Percentiles rank a stretch among this genome's conserved stretches.
Conservation (phyloP, 306 rosid species). For the Acacia melanoxylon region DNA sequence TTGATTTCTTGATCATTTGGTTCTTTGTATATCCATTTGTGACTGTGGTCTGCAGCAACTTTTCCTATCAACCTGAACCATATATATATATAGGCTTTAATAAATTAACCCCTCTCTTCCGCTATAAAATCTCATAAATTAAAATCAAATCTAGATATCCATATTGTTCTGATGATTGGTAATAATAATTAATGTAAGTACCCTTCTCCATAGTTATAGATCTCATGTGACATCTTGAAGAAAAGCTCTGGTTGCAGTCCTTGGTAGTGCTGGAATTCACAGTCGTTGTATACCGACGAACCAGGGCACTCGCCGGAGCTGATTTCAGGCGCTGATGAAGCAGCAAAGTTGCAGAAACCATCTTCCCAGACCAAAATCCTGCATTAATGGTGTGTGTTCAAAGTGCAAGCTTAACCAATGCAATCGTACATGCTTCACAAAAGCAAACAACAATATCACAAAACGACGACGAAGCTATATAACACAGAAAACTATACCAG, state of each 20-base stretch:
- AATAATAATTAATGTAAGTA: constrained; percentile 8
- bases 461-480: neutral
- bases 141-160: neutral
- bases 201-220: constrained; percentile 99
- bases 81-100: neutral
- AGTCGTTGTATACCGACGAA: constrained; percentile 62
- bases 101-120: neutral
- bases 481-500: constrained; percentile 49
- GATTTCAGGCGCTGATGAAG: constrained; percentile 70
- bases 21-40: constrained; percentile 95
- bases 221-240: constrained; percentile 99
- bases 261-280: constrained; percentile 70
- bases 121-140: neutral
- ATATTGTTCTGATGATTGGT: neutral
- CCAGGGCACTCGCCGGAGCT: constrained; percentile 60
- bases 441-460: neutral
- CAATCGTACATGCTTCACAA: neutral
- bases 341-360: constrained; percentile 95
- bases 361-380: constrained; percentile 99
- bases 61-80: constrained; percentile 86
- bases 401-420: neutral
- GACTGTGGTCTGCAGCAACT: constrained; percentile 96
- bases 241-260: constrained; percentile 95
- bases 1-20: constrained; percentile 90
- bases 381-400: neutral